phyloP scores from a whole-genome alignment of 257 asterid genomes.

The Plantago elongata region DNA sequence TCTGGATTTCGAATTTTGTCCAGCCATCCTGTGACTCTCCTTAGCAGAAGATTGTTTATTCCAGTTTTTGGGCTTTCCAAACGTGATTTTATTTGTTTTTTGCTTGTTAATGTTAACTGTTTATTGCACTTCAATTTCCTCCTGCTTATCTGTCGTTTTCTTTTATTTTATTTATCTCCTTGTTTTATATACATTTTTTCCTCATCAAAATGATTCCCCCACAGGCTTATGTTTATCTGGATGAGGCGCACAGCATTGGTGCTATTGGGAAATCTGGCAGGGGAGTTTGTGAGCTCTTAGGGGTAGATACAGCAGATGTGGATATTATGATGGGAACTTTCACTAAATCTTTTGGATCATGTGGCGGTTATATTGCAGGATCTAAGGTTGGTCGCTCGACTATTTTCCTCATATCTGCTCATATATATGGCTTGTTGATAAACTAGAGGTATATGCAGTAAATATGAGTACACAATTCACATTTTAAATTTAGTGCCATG shows the following conservation, averaged over 20 bases:
- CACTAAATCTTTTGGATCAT: slow-evolving; percentile 97
- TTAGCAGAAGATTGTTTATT: slow-evolving; percentile 1
- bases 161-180: neutral
- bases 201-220: neutral
- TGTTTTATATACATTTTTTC: neutral
- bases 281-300: slow-evolving; percentile 96
- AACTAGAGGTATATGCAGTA: neutral
- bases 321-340: slow-evolving; percentile 99
- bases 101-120: slow-evolving; percentile 5
- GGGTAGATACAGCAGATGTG: slow-evolving; percentile 92
- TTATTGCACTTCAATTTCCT: neutral
- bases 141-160: too few species aligned
- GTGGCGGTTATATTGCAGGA: slow-evolving; percentile 98
- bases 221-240: slow-evolving; percentile 86
- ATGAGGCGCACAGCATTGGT: slow-evolving; percentile 99
- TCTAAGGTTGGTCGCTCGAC: slow-evolving; percentile 57
- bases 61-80: slow-evolving; percentile 15
- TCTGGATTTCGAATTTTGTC: slow-evolving; percentile 7
- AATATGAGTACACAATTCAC: neutral
- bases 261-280: slow-evolving; percentile 96
- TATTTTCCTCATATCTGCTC: slow-evolving; percentile 17
- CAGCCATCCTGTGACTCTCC: neutral
- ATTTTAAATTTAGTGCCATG: neutral
- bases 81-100: neutral
- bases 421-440: slow-evolving; percentile 7